A percentile compares a stretch with the other conserved stretches of the same genome.
These are phyloP conservation scores for Senecio squalidus DNA, from an alignment of 140 eudicot genomes.

Conservation along the genomic window DNA sequence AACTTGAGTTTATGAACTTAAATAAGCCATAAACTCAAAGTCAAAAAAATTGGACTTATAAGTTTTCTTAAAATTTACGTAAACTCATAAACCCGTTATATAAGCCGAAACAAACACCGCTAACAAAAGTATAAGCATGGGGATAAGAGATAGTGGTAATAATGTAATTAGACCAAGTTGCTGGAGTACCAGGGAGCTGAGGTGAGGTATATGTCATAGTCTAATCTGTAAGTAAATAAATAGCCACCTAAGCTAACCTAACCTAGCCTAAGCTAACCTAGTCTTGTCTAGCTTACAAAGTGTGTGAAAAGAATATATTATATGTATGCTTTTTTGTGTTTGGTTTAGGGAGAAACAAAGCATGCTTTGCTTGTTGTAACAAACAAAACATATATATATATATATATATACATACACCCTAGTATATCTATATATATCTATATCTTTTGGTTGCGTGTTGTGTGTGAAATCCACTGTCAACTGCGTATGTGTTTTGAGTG, in stretches of 20 bases:
- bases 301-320: constrained; percentile 27
- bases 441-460: not conserved
- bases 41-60: too few species aligned
- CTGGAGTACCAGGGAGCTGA: constrained; percentile 29
- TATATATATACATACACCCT: too few species aligned
- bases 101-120: too few species aligned
- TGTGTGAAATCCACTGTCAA: not conserved
- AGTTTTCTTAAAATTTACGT: too few species aligned
- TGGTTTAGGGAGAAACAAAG: constrained; percentile 32
- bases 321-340: constrained; percentile 28
- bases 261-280: not conserved
- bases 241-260: too few species aligned
- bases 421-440: constrained; percentile 19
- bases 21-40: too few species aligned
- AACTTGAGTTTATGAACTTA: too few species aligned
- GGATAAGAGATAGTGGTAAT: not conserved
- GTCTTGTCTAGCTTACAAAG: constrained; percentile 4
- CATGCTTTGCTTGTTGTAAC: constrained; percentile 50
- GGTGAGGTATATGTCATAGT: constrained; percentile 24
- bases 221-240: not conserved
- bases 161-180: constrained; percentile 23
- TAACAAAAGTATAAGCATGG: not conserved
- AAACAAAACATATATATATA: constrained; percentile 31
- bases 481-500: constrained; percentile 24
- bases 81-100: too few species aligned